These are phyloP conservation scores for Chaetomium sp. DNA, from an alignment of 2,329 filamentous ascomycete species.

Conservation along the genomic window DNA sequence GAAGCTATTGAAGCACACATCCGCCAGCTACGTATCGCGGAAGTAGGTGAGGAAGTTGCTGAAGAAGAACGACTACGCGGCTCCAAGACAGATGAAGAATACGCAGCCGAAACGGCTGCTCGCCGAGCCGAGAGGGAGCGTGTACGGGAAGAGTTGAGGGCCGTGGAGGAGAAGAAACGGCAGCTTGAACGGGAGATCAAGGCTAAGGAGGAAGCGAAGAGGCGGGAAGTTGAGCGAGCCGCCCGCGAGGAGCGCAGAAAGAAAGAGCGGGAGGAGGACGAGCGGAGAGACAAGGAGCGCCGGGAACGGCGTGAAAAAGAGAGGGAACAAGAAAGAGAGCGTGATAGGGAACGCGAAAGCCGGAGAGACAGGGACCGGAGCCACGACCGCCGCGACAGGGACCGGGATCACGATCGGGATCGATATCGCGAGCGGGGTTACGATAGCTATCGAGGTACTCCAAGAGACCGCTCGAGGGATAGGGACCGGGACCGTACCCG, in stretches of 20 bases:
- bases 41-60: conserved; percentile 64
- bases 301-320: conserved; percentile 27
- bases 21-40: conserved; percentile 58
- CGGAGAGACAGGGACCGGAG: conserved; percentile 30
- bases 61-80: conserved; percentile 58
- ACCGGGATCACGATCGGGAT: conserved; percentile 21
- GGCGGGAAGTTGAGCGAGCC: conserved; percentile 30
- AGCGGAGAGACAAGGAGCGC: conserved; percentile 36
- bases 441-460: conserved; percentile 15
- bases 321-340: conserved; percentile 31
- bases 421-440: conserved; percentile 13
- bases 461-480: conserved; percentile 11
- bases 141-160: conserved; percentile 53
- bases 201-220: conserved; percentile 35
- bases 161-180: conserved; percentile 55
- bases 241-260: conserved; percentile 29
- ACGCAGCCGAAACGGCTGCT: conserved; percentile 58
- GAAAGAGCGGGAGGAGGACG: conserved; percentile 34
- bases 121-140: conserved; percentile 56
- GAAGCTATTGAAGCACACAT: conserved; percentile 62
- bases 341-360: conserved; percentile 30
- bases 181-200: conserved; percentile 53
- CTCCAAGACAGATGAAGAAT: conserved; percentile 67
- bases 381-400: conserved; percentile 26
- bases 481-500: conserved; percentile 28